Conservation (phyloP, 352 stramenopile species). For the Peronosclerospora sorghi region DNA sequence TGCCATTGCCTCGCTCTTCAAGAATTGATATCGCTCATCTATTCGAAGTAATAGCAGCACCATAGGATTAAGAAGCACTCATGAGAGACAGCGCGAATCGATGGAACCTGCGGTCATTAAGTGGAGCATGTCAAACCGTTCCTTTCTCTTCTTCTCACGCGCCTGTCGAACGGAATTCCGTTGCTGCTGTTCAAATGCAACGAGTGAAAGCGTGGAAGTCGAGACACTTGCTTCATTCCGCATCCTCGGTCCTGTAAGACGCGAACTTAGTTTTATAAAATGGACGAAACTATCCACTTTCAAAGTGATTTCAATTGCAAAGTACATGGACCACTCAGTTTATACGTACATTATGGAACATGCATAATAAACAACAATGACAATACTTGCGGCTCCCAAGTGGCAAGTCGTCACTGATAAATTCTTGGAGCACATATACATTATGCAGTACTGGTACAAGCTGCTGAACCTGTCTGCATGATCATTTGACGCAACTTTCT, state of each 20-base stretch:
- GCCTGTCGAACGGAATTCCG: too few relatives aligned
- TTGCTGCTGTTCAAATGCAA: too few relatives aligned
- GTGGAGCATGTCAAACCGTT: conserved; percentile 41
- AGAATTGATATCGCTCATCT: conserved; percentile 43
- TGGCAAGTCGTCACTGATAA: conserved; percentile 6
- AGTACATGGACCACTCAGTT: too few relatives aligned
- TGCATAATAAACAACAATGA: conserved; percentile 27
- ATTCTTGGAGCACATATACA: too few relatives aligned
- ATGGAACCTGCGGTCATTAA: conserved; percentile 45
- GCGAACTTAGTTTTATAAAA: too few relatives aligned
- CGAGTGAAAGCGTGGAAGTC: too few relatives aligned
- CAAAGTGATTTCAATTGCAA: too few relatives aligned
- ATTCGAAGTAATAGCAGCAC: conserved; percentile 1
- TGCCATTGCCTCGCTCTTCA: conserved; percentile 28
- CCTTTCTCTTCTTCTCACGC: conserved; percentile 25
- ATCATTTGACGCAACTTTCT: conserved; percentile 61
- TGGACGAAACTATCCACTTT: too few relatives aligned
- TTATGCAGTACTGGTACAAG: conserved; percentile 27
- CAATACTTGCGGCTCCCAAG: background rate
- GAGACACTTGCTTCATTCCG: too few relatives aligned
- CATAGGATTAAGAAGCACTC: background rate
- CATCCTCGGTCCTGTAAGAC: too few relatives aligned
- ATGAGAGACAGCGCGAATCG: background rate
- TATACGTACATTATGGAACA: too few relatives aligned
- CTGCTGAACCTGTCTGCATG: conserved; percentile 27